Evolutionary conservation across 495 filamentous ascomycete species (phyloP).

Genomic region (Penicillium robsamsonii): DNA sequence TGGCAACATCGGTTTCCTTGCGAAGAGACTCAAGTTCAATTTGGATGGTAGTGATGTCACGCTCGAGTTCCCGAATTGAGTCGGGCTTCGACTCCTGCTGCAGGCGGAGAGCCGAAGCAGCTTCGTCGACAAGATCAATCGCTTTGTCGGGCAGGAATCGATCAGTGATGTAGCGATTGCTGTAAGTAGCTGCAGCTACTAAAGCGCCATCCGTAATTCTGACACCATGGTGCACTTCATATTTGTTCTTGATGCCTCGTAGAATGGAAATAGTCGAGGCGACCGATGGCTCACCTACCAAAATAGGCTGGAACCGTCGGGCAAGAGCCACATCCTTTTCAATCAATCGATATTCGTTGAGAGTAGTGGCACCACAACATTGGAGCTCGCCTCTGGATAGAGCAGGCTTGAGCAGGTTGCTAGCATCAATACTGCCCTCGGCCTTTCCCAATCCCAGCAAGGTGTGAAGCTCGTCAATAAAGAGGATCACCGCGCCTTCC

Average conservation of each 20-base stretch:
- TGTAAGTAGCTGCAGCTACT: slow-evolving; percentile 87
- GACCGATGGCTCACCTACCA: slow-evolving; percentile 84
- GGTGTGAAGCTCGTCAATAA: slow-evolving; percentile 93
- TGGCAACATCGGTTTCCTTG: slow-evolving; percentile 88
- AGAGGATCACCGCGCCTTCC: slow-evolving; percentile 84
- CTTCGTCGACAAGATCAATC: slow-evolving; percentile 95
- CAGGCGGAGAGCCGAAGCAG: slow-evolving; percentile 81
- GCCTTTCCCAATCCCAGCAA: slow-evolving; percentile 90
- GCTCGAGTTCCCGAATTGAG: slow-evolving; percentile 83
- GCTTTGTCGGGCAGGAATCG: slow-evolving; percentile 95
- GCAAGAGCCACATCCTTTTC: slow-evolving; percentile 96
- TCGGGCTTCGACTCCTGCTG: slow-evolving; percentile 98
- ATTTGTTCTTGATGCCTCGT: slow-evolving; percentile 92
- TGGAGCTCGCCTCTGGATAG: slow-evolving; percentile 88
- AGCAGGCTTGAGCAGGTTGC: slow-evolving; percentile 93
- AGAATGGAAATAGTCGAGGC: slow-evolving; percentile 94
- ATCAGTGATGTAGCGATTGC: slow-evolving; percentile 95
- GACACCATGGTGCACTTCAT: slow-evolving; percentile 92
- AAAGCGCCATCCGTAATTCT: slow-evolving; percentile 90
- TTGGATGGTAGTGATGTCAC: slow-evolving; percentile 93
- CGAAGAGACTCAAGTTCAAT: slow-evolving; percentile 95
- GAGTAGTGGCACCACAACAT: slow-evolving; percentile 91
- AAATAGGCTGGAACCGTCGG: slow-evolving; percentile 88
- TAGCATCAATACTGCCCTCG: slow-evolving; percentile 94
- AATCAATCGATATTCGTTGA: slow-evolving; percentile 87